These are phyloP conservation scores for Teratosphaeria pseudoeucalypti DNA, from an alignment of 2,329 filamentous ascomycete species.

Conservation along the genomic window DNA sequence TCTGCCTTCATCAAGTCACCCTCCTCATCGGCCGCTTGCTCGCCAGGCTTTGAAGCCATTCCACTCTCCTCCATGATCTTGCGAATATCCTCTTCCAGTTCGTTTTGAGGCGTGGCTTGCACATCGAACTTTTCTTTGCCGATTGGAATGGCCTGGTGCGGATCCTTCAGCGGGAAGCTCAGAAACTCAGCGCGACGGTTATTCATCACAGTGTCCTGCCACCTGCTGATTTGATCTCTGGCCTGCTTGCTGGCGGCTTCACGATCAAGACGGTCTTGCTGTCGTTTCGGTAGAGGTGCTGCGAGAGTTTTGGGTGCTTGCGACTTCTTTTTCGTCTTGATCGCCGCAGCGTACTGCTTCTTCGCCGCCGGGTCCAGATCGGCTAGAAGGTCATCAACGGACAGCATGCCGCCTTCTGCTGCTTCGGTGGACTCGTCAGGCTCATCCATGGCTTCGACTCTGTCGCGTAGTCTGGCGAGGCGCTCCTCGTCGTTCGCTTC, in stretches of 20 bases:
- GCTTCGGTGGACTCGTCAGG: conserved; percentile 29
- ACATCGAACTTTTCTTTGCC: conserved; percentile 52
- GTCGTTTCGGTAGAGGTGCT: conserved; percentile 71
- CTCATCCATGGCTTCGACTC: conserved; percentile 39
- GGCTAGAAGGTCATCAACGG: conserved; percentile 63
- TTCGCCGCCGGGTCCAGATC: conserved; percentile 60
- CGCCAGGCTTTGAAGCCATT: conserved; percentile 46
- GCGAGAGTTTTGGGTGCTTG: conserved; percentile 41
- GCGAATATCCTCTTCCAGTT: conserved; percentile 77
- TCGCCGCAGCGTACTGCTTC: conserved; percentile 47
- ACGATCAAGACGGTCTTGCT: conserved; percentile 78
- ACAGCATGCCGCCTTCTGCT: conserved; percentile 45
- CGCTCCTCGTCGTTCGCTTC: conserved; percentile 45
- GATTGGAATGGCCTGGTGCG: conserved; percentile 46
- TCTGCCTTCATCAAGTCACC: conserved; percentile 59
- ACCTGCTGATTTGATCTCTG: conserved; percentile 79
- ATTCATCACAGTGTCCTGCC: conserved; percentile 90
- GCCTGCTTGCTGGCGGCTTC: conserved; percentile 78
- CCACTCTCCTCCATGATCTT: conserved; percentile 86
- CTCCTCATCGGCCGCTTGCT: conserved; percentile 42
- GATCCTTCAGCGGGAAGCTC: conserved; percentile 69
- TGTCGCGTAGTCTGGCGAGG: conserved; percentile 51
- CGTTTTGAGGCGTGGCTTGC: conserved; percentile 57
- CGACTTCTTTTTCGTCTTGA: conserved; percentile 39
- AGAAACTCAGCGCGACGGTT: conserved; percentile 88